phyloP scores from a whole-genome alignment of 2,329 filamentous ascomycete genomes.

The Aspergillus felis region DNA sequence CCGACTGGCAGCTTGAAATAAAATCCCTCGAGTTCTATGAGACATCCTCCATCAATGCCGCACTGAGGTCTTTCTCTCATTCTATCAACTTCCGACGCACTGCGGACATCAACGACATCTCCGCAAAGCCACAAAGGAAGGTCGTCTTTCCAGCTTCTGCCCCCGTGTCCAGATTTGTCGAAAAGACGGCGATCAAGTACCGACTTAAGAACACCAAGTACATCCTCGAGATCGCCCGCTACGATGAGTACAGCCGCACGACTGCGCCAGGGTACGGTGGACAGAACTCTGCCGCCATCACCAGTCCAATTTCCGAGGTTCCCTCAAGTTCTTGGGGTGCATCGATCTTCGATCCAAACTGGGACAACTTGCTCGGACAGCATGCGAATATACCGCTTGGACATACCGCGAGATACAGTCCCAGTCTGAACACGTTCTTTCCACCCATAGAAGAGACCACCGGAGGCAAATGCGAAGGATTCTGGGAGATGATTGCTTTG shows the following conservation, averaged over 20 bases:
- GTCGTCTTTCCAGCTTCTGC: slow-evolving; percentile 25
- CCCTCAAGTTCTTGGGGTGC: slow-evolving; percentile 36
- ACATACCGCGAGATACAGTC: slow-evolving; percentile 30
- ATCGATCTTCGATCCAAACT: slow-evolving; percentile 34
- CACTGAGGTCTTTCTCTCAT: slow-evolving; percentile 28
- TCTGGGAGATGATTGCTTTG: slow-evolving; percentile 33
- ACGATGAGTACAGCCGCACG: slow-evolving; percentile 33
- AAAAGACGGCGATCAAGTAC: slow-evolving; percentile 39
- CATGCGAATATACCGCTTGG: slow-evolving; percentile 33
- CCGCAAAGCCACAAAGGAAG: slow-evolving; percentile 23
- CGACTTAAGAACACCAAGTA: slow-evolving; percentile 38
- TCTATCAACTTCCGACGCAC: slow-evolving; percentile 23
- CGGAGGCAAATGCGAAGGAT: slow-evolving; percentile 23
- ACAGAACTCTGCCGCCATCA: slow-evolving; percentile 2
- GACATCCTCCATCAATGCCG: slow-evolving; percentile 20
- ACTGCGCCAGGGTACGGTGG: slow-evolving; percentile 9
- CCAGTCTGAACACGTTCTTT: slow-evolving; percentile 35
- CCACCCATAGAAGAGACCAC: slow-evolving; percentile 17
- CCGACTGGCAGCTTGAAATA: slow-evolving; percentile 41
- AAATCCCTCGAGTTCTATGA: slow-evolving; percentile 37
- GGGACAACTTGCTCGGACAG: slow-evolving; percentile 39
- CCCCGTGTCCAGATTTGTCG: slow-evolving; percentile 30
- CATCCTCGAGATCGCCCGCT: slow-evolving; percentile 42
- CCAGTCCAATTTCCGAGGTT: slow-evolving; percentile 17
- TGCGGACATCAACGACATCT: slow-evolving; percentile 18